Evolutionary conservation across 2,329 filamentous ascomycete species (phyloP).

Genomic region (Endocalyx cinctus): DNA sequence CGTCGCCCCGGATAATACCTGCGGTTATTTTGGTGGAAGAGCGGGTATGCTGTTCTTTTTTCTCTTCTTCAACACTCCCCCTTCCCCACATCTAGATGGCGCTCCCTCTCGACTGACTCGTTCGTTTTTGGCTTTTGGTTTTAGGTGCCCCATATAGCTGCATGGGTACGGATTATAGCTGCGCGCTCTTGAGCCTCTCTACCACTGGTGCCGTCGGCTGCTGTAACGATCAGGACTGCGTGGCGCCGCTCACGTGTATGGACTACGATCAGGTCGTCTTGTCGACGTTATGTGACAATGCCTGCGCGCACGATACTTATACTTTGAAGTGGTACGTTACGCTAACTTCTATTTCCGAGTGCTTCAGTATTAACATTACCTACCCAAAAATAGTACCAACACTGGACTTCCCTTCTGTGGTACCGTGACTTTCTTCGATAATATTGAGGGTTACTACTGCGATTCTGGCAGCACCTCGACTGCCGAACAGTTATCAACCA

Average conservation of each 20-base stretch:
- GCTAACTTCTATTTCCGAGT: too few species aligned
- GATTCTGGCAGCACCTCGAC: conserved; percentile 27
- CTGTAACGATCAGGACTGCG: conserved; percentile 32
- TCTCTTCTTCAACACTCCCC: too few species aligned
- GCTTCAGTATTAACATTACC: too few species aligned
- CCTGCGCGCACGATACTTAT: conserved; percentile 34
- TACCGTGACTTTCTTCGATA: conserved; percentile 37
- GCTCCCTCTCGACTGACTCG: too few species aligned
- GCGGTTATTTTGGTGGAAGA: conserved; percentile 42
- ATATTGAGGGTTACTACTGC: conserved; percentile 43
- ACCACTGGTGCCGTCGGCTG: conserved; percentile 37
- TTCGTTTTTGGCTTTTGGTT: conserved; percentile 2
- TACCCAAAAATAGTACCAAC: conserved; percentile 36
- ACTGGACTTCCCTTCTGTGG: conserved; percentile 36
- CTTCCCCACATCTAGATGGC: too few species aligned
- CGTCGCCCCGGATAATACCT: conserved; percentile 46
- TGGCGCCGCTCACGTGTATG: conserved; percentile 32
- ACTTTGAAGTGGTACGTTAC: conserved; percentile 45
- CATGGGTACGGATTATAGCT: conserved; percentile 24
- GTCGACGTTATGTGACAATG: conserved; percentile 34
- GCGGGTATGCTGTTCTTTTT: too few species aligned
- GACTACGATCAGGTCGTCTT: conserved; percentile 31
- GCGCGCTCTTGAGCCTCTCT: conserved; percentile 35
- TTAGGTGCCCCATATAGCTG: conserved; percentile 38
- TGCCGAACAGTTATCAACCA: conserved; percentile 34